These are phyloP conservation scores for Niebla homalea DNA, from an alignment of 495 filamentous ascomycete species.

Conservation along the genomic window DNA sequence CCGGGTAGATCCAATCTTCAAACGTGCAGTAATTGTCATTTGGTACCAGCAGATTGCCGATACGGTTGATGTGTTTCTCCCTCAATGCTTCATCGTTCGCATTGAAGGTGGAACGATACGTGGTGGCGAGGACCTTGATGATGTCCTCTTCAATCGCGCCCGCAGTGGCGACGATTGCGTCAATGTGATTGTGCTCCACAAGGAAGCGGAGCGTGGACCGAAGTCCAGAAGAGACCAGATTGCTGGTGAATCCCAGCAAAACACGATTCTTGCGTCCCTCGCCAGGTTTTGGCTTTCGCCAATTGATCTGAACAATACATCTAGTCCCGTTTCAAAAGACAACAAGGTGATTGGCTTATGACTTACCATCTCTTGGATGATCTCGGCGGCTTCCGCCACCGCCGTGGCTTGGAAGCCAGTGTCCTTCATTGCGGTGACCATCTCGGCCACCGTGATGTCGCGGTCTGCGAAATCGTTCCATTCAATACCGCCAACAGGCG, in stretches of 20 bases:
- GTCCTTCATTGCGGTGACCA: slow-evolving; percentile 65
- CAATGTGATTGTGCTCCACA: slow-evolving; percentile 81
- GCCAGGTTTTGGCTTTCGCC: slow-evolving; percentile 52
- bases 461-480: slow-evolving; percentile 66
- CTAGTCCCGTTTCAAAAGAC: slow-evolving; percentile 26
- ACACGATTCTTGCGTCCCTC: neutral
- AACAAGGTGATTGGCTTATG: neutral
- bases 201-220: slow-evolving; percentile 84
- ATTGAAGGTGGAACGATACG: slow-evolving; percentile 71
- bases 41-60: slow-evolving; percentile 91
- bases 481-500: slow-evolving; percentile 72
- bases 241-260: slow-evolving; percentile 69
- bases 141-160: slow-evolving; percentile 97
- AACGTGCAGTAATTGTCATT: slow-evolving; percentile 95
- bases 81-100: slow-evolving; percentile 63
- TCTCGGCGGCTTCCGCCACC: slow-evolving; percentile 67
- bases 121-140: slow-evolving; percentile 91
- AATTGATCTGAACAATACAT: slow-evolving; percentile 63
- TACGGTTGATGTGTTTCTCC: slow-evolving; percentile 76
- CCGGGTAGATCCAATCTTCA: slow-evolving; percentile 92
- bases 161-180: slow-evolving; percentile 84
- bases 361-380: slow-evolving; percentile 89
- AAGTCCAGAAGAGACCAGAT: slow-evolving; percentile 90
- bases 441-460: slow-evolving; percentile 69
- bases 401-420: slow-evolving; percentile 91